These are phyloP conservation scores for Brassica incana DNA, from an alignment of 345 rosid species.

Conservation along the genomic window DNA sequence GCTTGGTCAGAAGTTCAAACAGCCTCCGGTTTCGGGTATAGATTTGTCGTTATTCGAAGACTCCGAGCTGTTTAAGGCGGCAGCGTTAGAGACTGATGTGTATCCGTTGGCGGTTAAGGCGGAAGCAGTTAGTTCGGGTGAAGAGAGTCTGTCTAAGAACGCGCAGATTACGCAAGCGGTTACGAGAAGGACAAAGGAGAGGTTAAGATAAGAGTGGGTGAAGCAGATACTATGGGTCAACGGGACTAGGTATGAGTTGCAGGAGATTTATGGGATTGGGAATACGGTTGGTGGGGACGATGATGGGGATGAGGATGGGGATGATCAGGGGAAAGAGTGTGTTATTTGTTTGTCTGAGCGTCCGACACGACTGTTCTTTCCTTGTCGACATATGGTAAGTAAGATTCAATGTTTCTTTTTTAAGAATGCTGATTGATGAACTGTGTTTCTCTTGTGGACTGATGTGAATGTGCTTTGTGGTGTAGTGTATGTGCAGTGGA, in stretches of 20 bases:
- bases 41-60: conserved; percentile 69
- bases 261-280: conserved; percentile 94
- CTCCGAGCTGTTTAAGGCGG: conserved; percentile 46
- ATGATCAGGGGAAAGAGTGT: conserved; percentile 88
- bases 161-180: conserved; percentile 76
- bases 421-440: not conserved
- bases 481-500: conserved; percentile 97
- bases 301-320: conserved; percentile 47
- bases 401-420: not conserved
- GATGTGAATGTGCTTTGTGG: conserved; percentile 16
- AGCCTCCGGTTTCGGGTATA: conserved; percentile 73
- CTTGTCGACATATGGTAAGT: conserved; percentile 99
- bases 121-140: conserved; percentile 53
- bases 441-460: not conserved
- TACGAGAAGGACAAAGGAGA: conserved; percentile 80
- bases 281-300: conserved; percentile 65
- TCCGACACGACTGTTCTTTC: conserved; percentile 93
- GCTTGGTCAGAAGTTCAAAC: conserved; percentile 81
- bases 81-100: conserved; percentile 46
- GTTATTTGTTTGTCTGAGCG: conserved; percentile 90
- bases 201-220: conserved; percentile 56
- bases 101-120: conserved; percentile 84
- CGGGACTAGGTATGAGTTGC: conserved; percentile 76
- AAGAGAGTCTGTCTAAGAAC: conserved; percentile 44
- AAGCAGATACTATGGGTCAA: conserved; percentile 90